Evolutionary conservation across 2,329 filamentous ascomycete genomes (phyloP).

Genomic region (Rutstroemia sp.): DNA sequence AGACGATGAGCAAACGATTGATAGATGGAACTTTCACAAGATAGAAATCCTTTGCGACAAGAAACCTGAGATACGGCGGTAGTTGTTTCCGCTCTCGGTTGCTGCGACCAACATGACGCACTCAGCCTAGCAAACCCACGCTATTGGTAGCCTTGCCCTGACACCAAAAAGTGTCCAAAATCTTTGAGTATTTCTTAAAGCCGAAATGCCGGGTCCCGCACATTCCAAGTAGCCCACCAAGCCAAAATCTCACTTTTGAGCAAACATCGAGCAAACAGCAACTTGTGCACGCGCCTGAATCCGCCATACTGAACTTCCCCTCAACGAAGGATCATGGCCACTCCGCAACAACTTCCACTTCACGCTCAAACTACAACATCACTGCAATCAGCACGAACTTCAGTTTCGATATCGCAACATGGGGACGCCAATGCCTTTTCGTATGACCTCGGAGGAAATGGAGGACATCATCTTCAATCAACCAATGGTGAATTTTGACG

Average conservation of each 20-base stretch:
- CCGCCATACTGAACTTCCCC: background rate
- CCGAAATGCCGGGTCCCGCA: background rate
- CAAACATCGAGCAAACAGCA: constrained; percentile 6
- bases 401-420: background rate
- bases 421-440: constrained; percentile 1
- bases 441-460: constrained; percentile 11
- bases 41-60: background rate
- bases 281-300: background rate
- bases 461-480: constrained; percentile 1
- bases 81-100: background rate
- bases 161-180: background rate
- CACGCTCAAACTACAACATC: background rate
- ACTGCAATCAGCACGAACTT: background rate
- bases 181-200: constrained; percentile 7
- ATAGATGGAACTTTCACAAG: background rate
- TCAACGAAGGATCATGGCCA: background rate
- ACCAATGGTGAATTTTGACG: background rate
- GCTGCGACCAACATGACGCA: background rate
- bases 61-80: background rate
- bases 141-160: background rate
- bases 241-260: constrained; percentile 4
- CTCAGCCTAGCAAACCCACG: background rate
- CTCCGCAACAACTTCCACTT: background rate
- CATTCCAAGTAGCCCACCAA: constrained; percentile 7
- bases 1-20: background rate